Evolutionary conservation across 352 stramenopile species (phyloP).

Genomic region (Globisporangium orthogonon): DNA sequence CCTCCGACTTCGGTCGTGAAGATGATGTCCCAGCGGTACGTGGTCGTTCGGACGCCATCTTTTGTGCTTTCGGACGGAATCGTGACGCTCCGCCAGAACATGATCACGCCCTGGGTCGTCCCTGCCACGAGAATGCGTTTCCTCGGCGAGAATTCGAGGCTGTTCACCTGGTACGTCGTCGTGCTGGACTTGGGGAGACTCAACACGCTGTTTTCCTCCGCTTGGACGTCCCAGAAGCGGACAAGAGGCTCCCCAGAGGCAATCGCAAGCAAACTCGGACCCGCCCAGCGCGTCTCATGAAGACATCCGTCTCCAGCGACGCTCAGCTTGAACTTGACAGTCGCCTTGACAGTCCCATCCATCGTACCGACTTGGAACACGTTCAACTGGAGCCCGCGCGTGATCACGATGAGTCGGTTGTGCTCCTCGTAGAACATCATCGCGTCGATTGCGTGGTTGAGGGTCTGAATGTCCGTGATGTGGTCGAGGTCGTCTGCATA

Average conservation of each 20-base stretch:
- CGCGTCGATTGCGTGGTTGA: slow-evolving; percentile 82
- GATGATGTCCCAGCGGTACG: slow-evolving; percentile 67
- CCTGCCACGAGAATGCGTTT: slow-evolving; percentile 86
- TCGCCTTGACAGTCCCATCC: slow-evolving; percentile 80
- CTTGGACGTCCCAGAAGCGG: slow-evolving; percentile 89
- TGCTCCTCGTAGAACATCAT: slow-evolving; percentile 88
- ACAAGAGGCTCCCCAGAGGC: slow-evolving; percentile 86
- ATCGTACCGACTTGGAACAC: slow-evolving; percentile 83
- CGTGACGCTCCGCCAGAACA: slow-evolving; percentile 86
- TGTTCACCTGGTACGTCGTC: slow-evolving; percentile 64
- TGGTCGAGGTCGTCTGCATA: slow-evolving; percentile 91
- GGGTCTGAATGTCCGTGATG: slow-evolving; percentile 85
- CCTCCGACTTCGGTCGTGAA: slow-evolving; percentile 49
- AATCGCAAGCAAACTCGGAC: slow-evolving; percentile 85
- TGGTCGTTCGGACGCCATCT: slow-evolving; percentile 6
- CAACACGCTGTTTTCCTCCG: slow-evolving; percentile 91
- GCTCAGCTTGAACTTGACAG: slow-evolving; percentile 87
- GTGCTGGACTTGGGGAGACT: slow-evolving; percentile 52
- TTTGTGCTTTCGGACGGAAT: slow-evolving; percentile 11
- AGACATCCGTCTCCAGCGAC: slow-evolving; percentile 79
- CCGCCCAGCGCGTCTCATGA: slow-evolving; percentile 84
- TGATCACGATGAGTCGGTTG: slow-evolving; percentile 88
- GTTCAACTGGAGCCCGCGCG: slow-evolving; percentile 78
- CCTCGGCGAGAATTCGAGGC: slow-evolving; percentile 85
- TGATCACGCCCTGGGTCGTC: slow-evolving; percentile 76